phyloP scores from a whole-genome alignment of 202 grass and related monocot genomes.

The Brachypodium distachyon region DNA sequence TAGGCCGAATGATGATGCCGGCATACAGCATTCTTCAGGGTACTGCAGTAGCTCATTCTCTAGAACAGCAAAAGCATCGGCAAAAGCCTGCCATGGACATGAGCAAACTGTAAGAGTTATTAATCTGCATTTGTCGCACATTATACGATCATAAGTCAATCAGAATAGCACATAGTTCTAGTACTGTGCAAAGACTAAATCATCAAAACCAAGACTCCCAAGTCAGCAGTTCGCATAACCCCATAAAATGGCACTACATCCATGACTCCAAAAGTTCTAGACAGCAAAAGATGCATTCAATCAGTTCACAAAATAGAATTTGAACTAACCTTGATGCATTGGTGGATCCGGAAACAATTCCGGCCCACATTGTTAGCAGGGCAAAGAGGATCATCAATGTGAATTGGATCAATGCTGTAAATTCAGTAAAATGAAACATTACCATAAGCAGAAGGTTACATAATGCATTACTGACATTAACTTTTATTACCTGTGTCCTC shows the following conservation, averaged over 20 bases:
- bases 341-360: conserved; percentile 99
- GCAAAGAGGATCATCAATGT: conserved; percentile 95
- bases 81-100: conserved; percentile 69
- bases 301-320: not conserved
- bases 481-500: conserved; percentile 70
- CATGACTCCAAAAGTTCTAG: not conserved
- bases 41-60: conserved; percentile 76
- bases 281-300: not conserved
- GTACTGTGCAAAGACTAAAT: not conserved
- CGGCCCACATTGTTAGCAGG: conserved; percentile 94
- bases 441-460: conserved; percentile 12
- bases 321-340: conserved; percentile 85
- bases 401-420: conserved; percentile 95
- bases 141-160: conserved; percentile 2
- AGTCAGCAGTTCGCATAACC: not conserved
- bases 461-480: not conserved
- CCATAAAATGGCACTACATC: not conserved
- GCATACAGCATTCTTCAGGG: conserved; percentile 36
- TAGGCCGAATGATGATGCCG: conserved; percentile 54
- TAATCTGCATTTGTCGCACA: not conserved
- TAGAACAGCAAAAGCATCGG: conserved; percentile 79
- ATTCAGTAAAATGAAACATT: conserved; percentile 15
- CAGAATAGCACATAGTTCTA: not conserved
- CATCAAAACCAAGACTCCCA: not conserved
- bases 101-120: conserved; percentile 11